Conservation (phyloP, 305 asterid genomes). For the Salvia sclarea region DNA sequence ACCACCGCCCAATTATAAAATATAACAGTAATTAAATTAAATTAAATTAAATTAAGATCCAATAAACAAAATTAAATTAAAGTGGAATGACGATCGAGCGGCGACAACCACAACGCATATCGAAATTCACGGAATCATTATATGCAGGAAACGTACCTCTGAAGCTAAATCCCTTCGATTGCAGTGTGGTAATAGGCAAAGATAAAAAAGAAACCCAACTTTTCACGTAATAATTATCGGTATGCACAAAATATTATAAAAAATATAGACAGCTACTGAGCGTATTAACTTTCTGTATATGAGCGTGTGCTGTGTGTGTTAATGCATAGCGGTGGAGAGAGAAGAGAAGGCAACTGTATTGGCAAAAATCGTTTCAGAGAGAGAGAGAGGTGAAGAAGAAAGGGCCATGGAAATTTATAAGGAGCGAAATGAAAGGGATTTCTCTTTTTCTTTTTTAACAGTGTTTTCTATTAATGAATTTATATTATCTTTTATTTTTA, state of each 20-base stretch:
- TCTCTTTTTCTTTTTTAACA: not conserved
- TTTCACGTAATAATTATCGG: conserved; percentile 31
- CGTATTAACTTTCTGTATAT: conserved; percentile 24
- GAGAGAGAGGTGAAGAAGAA: conserved; percentile 19
- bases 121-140: conserved; percentile 31
- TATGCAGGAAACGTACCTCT: conserved; percentile 53
- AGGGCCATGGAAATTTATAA: conserved; percentile 27
- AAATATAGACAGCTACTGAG: not conserved
- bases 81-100: conserved; percentile 23
- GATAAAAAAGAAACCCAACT: conserved; percentile 35
- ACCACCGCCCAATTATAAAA: not conserved
- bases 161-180: conserved; percentile 48
- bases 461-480: not conserved
- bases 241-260: not conserved
- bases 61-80: conserved; percentile 22
- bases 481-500: not conserved
- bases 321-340: conserved; percentile 30
- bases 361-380: conserved; percentile 32
- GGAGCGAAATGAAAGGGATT: conserved; percentile 23
- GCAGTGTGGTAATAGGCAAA: conserved; percentile 42
- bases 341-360: conserved; percentile 33
- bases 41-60: conserved; percentile 45
- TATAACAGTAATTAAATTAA: not conserved
- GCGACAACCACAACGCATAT: conserved; percentile 23
- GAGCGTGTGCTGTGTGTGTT: conserved; percentile 24